A percentile compares a stretch with the other conserved stretches of the same genome.
Evolutionary conservation across 257 asterid species (phyloP).

Genomic region (Henckelia pumila): DNA sequence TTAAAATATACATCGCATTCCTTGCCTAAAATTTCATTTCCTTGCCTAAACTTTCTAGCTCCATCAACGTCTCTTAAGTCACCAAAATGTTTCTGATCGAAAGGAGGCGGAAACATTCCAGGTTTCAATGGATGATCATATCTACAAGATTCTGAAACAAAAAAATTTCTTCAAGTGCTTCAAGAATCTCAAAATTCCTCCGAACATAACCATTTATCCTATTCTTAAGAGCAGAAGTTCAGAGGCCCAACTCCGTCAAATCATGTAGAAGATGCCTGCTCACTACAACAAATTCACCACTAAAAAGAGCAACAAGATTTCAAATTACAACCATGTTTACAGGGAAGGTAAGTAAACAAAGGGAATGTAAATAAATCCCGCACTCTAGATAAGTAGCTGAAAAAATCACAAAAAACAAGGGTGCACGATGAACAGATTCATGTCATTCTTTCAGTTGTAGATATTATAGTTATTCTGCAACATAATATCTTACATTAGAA

Average conservation of each 20-base stretch:
- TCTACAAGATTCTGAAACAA: too few species aligned
- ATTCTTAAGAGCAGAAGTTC: constrained; percentile 84
- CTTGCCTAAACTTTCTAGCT: constrained; percentile 35
- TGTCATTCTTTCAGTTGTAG: too few species aligned
- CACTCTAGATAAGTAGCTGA: too few species aligned
- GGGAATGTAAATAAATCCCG: too few species aligned
- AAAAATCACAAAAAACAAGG: too few species aligned
- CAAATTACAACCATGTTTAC: constrained; percentile 22
- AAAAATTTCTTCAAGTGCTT: constrained; percentile 63
- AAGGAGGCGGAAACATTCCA: constrained; percentile 30
- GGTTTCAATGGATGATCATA: constrained; percentile 73
- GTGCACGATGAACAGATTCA: too few species aligned
- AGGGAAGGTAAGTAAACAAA: too few species aligned
- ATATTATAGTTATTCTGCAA: too few species aligned
- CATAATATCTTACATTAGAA: too few species aligned
- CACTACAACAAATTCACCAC: constrained; percentile 98
- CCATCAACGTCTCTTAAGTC: constrained; percentile 30
- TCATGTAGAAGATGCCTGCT: constrained; percentile 95
- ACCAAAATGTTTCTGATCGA: constrained; percentile 34
- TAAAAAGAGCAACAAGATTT: constrained; percentile 24
- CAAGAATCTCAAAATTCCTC: constrained; percentile 71
- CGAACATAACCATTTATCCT: constrained; percentile 87
- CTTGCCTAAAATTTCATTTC: too few species aligned
- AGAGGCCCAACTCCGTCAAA: constrained; percentile 88
- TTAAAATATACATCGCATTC: too few species aligned